Percentiles rank a stretch among this genome's conserved stretches.
These are phyloP conservation scores for Xylariales sp. DNA, from an alignment of 2,329 filamentous ascomycete genomes.

Conservation along the genomic window DNA sequence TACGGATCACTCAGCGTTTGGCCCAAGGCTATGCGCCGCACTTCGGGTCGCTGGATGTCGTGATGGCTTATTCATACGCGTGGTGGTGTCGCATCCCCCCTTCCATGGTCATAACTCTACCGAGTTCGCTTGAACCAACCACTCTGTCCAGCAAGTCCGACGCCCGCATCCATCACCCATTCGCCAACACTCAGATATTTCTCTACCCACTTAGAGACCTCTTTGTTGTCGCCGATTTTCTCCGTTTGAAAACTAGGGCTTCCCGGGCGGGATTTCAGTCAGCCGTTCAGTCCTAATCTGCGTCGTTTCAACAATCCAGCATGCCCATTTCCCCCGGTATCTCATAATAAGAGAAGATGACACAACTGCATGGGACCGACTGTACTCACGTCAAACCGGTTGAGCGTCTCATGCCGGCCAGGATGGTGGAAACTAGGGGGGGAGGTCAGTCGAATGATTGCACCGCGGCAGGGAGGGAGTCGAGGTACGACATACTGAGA, in stretches of 20 bases:
- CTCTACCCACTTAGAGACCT: conserved; percentile 82
- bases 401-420: conserved; percentile 95
- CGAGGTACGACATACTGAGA: conserved; percentile 58
- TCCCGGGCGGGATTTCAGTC: conserved; percentile 39
- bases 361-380: conserved; percentile 13
- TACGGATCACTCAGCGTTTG: not conserved
- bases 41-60: not conserved
- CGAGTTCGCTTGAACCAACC: conserved; percentile 88
- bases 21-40: no score
- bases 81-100: no score
- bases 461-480: not conserved
- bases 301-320: conserved; percentile 1
- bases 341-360: conserved; percentile 9
- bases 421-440: conserved; percentile 78
- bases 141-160: conserved; percentile 83
- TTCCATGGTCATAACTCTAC: no score
- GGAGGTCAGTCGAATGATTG: conserved; percentile 17
- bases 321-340: conserved; percentile 1
- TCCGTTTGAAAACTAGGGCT: conserved; percentile 84
- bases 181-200: conserved; percentile 93
- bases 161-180: conserved; percentile 97
- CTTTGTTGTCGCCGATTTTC: conserved; percentile 74
- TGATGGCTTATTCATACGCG: no score
- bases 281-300: conserved; percentile 27
- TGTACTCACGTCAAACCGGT: conserved; percentile 91